Percentiles rank a stretch among this genome's conserved stretches.
phyloP scores from a whole-genome alignment of 768 basidiomycete species.

The Lentinula sp. region DNA sequence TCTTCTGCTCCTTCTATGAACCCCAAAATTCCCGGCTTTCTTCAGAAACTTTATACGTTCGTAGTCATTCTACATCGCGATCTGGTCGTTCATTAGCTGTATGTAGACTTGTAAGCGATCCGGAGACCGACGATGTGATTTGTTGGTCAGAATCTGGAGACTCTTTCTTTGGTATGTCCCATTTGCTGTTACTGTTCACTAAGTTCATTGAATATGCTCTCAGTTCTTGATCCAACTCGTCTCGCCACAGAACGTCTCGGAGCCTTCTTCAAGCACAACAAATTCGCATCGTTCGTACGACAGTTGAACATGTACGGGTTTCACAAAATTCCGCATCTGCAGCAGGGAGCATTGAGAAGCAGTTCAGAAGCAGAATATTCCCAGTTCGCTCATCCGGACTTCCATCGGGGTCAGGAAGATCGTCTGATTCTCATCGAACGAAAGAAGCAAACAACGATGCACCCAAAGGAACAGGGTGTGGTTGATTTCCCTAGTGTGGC shows the following conservation, averaged over 20 bases:
- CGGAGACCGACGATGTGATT: constrained; percentile 76
- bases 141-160: constrained; percentile 89
- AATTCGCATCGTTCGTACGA: constrained; percentile 88
- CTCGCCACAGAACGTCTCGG: constrained; percentile 88
- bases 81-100: constrained; percentile 7
- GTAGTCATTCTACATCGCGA: constrained; percentile 23
- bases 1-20: constrained; percentile 27
- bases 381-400: constrained; percentile 91
- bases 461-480: constrained; percentile 25
- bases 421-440: constrained; percentile 83
- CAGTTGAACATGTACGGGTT: constrained; percentile 97
- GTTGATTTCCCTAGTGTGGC: constrained; percentile 19
- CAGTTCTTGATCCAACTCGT: constrained; percentile 88
- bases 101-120: constrained; percentile 86
- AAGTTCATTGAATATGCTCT: background rate
- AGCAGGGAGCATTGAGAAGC: constrained; percentile 82
- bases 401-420: constrained; percentile 85
- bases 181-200: background rate
- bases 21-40: constrained; percentile 71
- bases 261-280: constrained; percentile 96
- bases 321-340: constrained; percentile 92
- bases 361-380: constrained; percentile 78
- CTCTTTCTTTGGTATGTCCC: constrained; percentile 74
- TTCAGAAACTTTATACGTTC: constrained; percentile 91
- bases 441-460: constrained; percentile 57